Evolutionary conservation across 768 basidiomycete genomes (phyloP).

Genomic region (Amanita pseudoporphyria): DNA sequence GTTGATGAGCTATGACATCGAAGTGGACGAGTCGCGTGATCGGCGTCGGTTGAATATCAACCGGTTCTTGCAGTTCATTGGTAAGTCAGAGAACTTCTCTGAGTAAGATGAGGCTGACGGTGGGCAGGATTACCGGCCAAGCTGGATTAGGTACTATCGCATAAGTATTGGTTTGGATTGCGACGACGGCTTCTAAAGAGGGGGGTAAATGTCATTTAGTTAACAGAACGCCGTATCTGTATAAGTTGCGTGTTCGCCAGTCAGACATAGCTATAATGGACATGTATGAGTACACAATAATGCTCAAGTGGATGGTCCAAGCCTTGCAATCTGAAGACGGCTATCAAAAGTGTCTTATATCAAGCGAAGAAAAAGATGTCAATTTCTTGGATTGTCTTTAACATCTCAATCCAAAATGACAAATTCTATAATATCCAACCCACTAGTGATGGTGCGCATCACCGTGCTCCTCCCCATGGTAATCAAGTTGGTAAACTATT

Average conservation of each 20-base stretch:
- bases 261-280: no score
- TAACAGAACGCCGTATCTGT: no score
- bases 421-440: conserved; percentile 8
- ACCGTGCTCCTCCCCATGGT: conserved; percentile 48
- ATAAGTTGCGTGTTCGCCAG: no score
- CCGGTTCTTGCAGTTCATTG: conserved; percentile 35
- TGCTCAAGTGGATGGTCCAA: not conserved
- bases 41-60: conserved; percentile 35
- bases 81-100: not conserved
- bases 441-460: conserved; percentile 37
- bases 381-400: not conserved
- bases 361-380: not conserved
- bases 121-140: not conserved
- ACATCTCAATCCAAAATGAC: conserved; percentile 18
- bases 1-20: conserved; percentile 39
- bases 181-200: no score
- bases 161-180: no score
- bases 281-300: no score
- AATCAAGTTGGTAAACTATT: conserved; percentile 68
- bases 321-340: not conserved
- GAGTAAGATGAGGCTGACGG: not conserved
- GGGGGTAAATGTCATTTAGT: no score
- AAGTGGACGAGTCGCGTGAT: conserved; percentile 23
- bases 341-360: not conserved
- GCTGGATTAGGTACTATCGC: not conserved